Evolutionary conservation across 306 rosid species (phyloP).

Genomic region (Medicago lupulina): DNA sequence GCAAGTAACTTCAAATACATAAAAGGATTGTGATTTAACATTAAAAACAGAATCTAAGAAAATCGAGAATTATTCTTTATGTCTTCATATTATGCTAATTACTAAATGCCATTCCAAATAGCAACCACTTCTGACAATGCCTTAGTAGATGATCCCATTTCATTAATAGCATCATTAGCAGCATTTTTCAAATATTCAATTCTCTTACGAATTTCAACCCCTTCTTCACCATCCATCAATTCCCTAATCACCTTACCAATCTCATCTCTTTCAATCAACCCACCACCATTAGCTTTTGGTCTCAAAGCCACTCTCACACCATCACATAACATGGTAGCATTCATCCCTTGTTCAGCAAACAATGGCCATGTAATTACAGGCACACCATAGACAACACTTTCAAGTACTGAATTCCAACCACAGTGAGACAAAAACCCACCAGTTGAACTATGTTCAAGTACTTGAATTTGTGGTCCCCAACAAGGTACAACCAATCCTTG

Average conservation of each 20-base stretch:
- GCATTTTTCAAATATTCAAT: conserved; percentile 35
- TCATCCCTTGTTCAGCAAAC: conserved; percentile 37
- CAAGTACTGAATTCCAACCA: conserved; percentile 49
- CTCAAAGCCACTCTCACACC: conserved; percentile 48
- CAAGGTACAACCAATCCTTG: conserved; percentile 40
- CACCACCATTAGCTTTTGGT: conserved; percentile 28
- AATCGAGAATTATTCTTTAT: no score
- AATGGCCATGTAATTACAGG: conserved; percentile 50
- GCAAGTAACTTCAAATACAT: no score
- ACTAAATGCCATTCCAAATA: background rate
- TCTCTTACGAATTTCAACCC: conserved; percentile 14
- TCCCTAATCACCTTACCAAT: conserved; percentile 34
- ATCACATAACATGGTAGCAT: conserved; percentile 6
- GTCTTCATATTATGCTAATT: background rate
- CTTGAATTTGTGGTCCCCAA: conserved; percentile 45
- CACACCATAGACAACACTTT: conserved; percentile 36
- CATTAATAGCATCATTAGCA: conserved; percentile 31
- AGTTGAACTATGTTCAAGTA: conserved; percentile 39
- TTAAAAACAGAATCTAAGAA: no score
- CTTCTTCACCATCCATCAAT: conserved; percentile 46
- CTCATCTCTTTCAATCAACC: conserved; percentile 46
- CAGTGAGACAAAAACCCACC: conserved; percentile 47
- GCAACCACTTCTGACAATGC: conserved; percentile 40
- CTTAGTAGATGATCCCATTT: conserved; percentile 48
- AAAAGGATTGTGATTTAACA: no score